phyloP scores from a whole-genome alignment of 371 early-diverging fungal species.

The Syncephalastrum racemosum region DNA sequence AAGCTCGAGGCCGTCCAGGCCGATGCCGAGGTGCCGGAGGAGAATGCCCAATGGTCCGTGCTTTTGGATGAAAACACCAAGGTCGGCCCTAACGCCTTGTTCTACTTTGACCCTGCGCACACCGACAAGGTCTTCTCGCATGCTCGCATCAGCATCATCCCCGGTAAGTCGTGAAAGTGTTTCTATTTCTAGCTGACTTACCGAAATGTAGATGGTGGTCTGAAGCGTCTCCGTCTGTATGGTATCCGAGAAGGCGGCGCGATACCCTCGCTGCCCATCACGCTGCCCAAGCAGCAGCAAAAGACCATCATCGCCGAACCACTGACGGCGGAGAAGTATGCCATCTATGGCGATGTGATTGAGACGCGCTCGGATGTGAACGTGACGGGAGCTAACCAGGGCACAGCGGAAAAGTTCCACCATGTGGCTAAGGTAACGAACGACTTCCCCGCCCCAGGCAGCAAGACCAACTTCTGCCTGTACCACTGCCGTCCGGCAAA shows the following conservation, averaged over 20 bases:
- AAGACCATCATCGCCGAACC: slow-evolving; percentile 47
- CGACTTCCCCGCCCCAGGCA: slow-evolving; percentile 35
- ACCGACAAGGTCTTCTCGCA: slow-evolving; percentile 60
- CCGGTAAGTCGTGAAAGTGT: slow-evolving; percentile 36
- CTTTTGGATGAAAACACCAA: slow-evolving; percentile 34
- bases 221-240: slow-evolving; percentile 70
- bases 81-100: slow-evolving; percentile 65
- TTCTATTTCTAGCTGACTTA: background rate
- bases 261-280: slow-evolving; percentile 36
- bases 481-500: slow-evolving; percentile 62
- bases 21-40: slow-evolving; percentile 41
- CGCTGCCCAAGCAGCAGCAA: slow-evolving; percentile 7
- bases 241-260: slow-evolving; percentile 40
- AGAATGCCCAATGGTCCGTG: slow-evolving; percentile 51
- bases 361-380: slow-evolving; percentile 36
- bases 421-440: slow-evolving; percentile 62
- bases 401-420: slow-evolving; percentile 72
- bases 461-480: slow-evolving; percentile 69
- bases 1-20: slow-evolving; percentile 55
- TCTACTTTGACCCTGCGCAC: slow-evolving; percentile 64
- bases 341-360: slow-evolving; percentile 76
- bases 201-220: slow-evolving; percentile 60
- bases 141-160: slow-evolving; percentile 64
- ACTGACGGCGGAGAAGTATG: slow-evolving; percentile 65
- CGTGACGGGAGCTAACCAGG: slow-evolving; percentile 69